A percentile compares a stretch with the other conserved stretches of the same genome.
Conservation (phyloP, 306 rosid species). For the Inga oerstediana region DNA sequence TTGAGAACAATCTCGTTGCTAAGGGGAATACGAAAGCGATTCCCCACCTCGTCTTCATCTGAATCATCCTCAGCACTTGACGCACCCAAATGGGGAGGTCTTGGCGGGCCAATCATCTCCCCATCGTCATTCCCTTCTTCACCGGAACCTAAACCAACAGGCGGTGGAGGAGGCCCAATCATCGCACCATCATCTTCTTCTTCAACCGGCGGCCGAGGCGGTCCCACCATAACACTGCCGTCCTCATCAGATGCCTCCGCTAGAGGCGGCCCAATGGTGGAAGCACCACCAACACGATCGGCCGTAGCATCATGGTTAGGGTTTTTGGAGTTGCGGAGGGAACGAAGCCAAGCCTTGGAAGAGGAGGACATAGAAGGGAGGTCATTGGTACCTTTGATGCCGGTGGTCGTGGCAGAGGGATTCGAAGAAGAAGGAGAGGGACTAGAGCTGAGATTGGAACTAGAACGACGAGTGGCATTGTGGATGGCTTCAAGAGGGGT, state of each 20-base stretch:
- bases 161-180: conserved; percentile 77
- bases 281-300: background rate
- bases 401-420: conserved; percentile 10
- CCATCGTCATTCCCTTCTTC: background rate
- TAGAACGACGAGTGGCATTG: conserved; percentile 75
- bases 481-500: conserved; percentile 85
- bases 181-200: conserved; percentile 38
- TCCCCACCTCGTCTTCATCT: conserved; percentile 41
- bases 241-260: conserved; percentile 18
- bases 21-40: conserved; percentile 70
- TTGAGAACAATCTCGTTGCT: conserved; percentile 91
- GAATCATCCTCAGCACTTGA: conserved; percentile 49
- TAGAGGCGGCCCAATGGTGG: conserved; percentile 42
- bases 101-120: conserved; percentile 22
- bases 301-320: conserved; percentile 36
- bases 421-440: conserved; percentile 27
- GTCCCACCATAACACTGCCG: conserved; percentile 54
- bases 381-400: conserved; percentile 1
- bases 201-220: conserved; percentile 61
- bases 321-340: conserved; percentile 61
- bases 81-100: conserved; percentile 24
- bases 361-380: conserved; percentile 76
- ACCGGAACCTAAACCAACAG: background rate
- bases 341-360: conserved; percentile 68
- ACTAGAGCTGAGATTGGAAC: conserved; percentile 31